These are phyloP conservation scores for Pseudogymnoascus sp. DNA, from an alignment of 2,329 filamentous ascomycete species.

Conservation along the genomic window DNA sequence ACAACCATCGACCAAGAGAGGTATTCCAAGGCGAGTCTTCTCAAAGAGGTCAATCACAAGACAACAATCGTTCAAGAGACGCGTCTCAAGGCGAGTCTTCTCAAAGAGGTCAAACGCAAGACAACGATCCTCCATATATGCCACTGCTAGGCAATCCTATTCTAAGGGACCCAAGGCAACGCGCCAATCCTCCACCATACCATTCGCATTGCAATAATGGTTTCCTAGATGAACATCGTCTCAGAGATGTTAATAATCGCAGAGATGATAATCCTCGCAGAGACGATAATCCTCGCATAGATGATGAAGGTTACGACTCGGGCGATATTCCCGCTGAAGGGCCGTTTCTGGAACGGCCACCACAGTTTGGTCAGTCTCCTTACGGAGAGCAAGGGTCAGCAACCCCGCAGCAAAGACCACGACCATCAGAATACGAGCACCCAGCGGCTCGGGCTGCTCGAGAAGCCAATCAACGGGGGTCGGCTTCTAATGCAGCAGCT, in stretches of 20 bases:
- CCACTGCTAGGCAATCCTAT: background rate
- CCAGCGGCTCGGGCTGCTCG: background rate
- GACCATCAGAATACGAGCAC: background rate
- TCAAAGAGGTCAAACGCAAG: background rate
- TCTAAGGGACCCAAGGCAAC: background rate
- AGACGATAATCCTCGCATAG: too few relatives aligned
- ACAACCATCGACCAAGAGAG: background rate
- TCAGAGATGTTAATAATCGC: too few relatives aligned
- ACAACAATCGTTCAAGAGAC: too few relatives aligned
- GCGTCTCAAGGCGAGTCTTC: too few relatives aligned
- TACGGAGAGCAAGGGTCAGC: background rate
- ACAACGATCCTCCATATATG: background rate
- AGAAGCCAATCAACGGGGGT: background rate
- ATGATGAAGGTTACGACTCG: background rate
- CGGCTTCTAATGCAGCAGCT: background rate
- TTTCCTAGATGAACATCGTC: too few relatives aligned
- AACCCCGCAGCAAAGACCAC: background rate
- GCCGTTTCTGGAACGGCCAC: background rate
- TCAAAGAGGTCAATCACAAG: background rate
- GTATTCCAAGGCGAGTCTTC: background rate
- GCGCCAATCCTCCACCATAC: background rate
- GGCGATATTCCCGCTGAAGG: background rate
- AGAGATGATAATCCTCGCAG: too few relatives aligned
- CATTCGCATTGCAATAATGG: too few relatives aligned
- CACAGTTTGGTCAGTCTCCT: background rate